Evolutionary conservation across 2,329 filamentous ascomycete species (phyloP).

Genomic region (Alternaria consortialis): DNA sequence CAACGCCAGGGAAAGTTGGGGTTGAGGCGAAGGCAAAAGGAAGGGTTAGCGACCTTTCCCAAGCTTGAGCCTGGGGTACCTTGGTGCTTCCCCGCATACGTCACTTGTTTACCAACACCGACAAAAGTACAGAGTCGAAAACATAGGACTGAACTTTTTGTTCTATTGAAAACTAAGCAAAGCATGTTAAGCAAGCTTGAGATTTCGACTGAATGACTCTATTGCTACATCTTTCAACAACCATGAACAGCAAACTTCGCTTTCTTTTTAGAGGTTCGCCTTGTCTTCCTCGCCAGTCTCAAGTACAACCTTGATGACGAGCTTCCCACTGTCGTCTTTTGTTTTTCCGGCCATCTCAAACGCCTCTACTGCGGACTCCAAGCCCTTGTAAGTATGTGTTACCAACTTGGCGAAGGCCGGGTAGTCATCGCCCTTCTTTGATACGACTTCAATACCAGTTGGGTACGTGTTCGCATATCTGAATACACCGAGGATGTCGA

Average conservation of each 20-base stretch:
- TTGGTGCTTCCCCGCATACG: constrained; percentile 10
- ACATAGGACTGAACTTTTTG: no score
- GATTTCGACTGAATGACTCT: not conserved
- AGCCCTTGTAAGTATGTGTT: constrained; percentile 75
- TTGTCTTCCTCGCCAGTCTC: constrained; percentile 52
- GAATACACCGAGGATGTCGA: constrained; percentile 81
- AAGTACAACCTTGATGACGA: constrained; percentile 76
- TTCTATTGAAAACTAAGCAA: not conserved
- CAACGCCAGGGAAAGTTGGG: not conserved
- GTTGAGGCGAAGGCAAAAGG: not conserved
- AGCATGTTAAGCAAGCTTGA: not conserved
- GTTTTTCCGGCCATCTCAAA: constrained; percentile 77
- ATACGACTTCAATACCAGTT: constrained; percentile 71
- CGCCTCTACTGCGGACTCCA: constrained; percentile 68
- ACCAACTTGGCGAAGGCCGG: constrained; percentile 75
- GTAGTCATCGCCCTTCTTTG: constrained; percentile 57
- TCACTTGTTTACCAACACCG: constrained; percentile 9
- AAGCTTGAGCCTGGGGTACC: not conserved
- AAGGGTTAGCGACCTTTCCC: not conserved
- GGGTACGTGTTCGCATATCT: constrained; percentile 80
- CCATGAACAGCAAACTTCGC: not conserved
- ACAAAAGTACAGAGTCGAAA: not conserved
- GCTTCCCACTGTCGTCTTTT: constrained; percentile 70
- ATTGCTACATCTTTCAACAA: not conserved
- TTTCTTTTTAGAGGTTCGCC: constrained; percentile 20